Percentiles rank a stretch among this genome's conserved stretches.
These are phyloP conservation scores for Calophaca sinica DNA, from an alignment of 306 rosid species.

Conservation along the genomic window DNA sequence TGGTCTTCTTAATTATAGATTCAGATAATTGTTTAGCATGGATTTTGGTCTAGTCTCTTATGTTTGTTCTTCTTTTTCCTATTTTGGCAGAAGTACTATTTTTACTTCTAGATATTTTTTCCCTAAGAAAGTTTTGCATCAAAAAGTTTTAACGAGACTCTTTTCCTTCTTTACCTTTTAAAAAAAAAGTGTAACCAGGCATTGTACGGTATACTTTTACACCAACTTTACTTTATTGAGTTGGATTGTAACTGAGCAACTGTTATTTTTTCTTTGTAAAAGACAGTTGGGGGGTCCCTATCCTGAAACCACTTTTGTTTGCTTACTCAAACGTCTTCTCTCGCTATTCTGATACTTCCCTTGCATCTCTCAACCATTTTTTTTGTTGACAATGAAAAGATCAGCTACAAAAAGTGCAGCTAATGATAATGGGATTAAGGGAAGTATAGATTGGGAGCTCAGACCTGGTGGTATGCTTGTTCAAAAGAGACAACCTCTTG, in stretches of 20 bases:
- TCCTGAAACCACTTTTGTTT: constrained; percentile 56
- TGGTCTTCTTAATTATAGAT: too few species aligned
- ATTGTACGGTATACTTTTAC: background rate
- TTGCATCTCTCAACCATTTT: constrained; percentile 42
- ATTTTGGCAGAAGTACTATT: too few species aligned
- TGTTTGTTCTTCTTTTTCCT: too few species aligned
- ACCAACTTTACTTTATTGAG: constrained; percentile 33
- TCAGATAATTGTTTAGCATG: too few species aligned
- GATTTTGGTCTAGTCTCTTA: too few species aligned
- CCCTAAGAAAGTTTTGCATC: too few species aligned
- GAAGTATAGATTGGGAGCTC: constrained; percentile 74
- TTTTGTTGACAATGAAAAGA: constrained; percentile 57
- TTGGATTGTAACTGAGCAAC: constrained; percentile 57
- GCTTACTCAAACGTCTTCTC: constrained; percentile 53
- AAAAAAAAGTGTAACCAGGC: too few species aligned
- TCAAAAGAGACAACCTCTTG: constrained; percentile 64
- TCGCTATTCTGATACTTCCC: constrained; percentile 41
- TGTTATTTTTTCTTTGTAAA: constrained; percentile 39
- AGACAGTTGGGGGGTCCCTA: constrained; percentile 53
- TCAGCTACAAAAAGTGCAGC: constrained; percentile 51
- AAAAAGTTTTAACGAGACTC: too few species aligned
- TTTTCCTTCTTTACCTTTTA: too few species aligned
- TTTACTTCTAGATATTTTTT: too few species aligned
- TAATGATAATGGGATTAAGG: constrained; percentile 44
- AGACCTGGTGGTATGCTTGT: constrained; percentile 84